A percentile compares a stretch with the other conserved stretches of the same genome.
These are phyloP conservation scores for Aspergillus intermedius DNA, from an alignment of 2,329 filamentous ascomycete species.

Conservation along the genomic window DNA sequence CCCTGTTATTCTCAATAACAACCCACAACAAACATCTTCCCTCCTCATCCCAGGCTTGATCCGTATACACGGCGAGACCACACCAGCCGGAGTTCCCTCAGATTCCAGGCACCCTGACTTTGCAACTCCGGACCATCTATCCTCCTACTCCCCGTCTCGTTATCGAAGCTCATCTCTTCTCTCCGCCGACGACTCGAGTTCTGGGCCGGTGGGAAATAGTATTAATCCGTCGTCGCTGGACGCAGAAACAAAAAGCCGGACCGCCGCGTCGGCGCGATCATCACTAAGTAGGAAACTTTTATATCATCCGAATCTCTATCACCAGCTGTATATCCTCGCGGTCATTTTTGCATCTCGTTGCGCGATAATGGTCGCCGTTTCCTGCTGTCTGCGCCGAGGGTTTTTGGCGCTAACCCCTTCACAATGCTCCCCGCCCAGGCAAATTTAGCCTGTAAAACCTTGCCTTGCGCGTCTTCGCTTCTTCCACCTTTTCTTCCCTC, in stretches of 20 bases:
- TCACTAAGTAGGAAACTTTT: slow-evolving; percentile 25
- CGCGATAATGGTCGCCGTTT: slow-evolving; percentile 26
- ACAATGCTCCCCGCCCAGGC: slow-evolving; percentile 26
- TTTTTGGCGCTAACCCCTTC: slow-evolving; percentile 30
- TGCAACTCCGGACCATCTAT: too few relatives aligned
- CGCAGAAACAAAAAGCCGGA: slow-evolving; percentile 38
- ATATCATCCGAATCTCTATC: slow-evolving; percentile 11
- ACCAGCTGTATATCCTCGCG: slow-evolving; percentile 7
- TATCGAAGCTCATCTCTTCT: neutral
- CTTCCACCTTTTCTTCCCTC: slow-evolving; percentile 16
- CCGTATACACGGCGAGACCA: too few relatives aligned
- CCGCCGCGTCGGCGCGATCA: slow-evolving; percentile 30
- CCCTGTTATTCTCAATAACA: too few relatives aligned
- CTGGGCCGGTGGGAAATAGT: slow-evolving; percentile 28
- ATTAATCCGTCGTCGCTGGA: slow-evolving; percentile 36
- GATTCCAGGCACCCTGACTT: too few relatives aligned
- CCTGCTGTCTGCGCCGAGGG: slow-evolving; percentile 25
- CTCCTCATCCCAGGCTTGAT: too few relatives aligned
- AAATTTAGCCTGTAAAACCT: slow-evolving; percentile 34
- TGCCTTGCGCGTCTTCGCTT: slow-evolving; percentile 25
- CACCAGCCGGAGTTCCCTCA: too few relatives aligned
- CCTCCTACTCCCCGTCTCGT: too few relatives aligned
- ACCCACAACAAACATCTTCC: too few relatives aligned
- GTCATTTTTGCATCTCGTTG: slow-evolving; percentile 12
- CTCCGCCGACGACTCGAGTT: neutral